Base-by-base conservation (phyloP, 2,329 filamentous ascomycete species). In the Diaporthe citri region DNA sequence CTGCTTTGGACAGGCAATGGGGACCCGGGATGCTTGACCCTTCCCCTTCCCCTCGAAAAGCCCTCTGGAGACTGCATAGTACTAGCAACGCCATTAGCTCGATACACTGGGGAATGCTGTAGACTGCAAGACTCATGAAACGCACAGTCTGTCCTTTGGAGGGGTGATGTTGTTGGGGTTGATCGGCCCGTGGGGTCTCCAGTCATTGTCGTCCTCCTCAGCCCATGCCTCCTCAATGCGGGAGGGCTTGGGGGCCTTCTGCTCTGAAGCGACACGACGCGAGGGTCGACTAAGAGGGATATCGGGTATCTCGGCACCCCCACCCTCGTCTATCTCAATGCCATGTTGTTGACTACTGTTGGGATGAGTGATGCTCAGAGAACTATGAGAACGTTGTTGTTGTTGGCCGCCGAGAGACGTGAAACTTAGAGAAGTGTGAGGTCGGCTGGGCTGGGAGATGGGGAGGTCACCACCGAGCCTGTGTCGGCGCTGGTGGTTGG, bases 271-370 rank as follows among this genome's bases (percentile, higher is more conserved):
- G 31, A 28, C 17, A 28, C 64, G 64, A 28, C 64, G 64, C 48
- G 31, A 36, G 46, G 64, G 64, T 13, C 64, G 46, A 20, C 28
- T 55, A 12, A 69, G 64, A 22, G 64, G 64, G 20, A 69, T 69
- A 52, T 69, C 64, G 3, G 64, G 64, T 52, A 69, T 69, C 46
- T 69, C 64, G 9, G 64, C 64, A 41, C 64, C 64, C 15, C 48
- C 64, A 13, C 17, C 48, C 9, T 69, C 64, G 34, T 69, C 64
- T 12, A 51, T 17, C 8, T 55, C 64, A 13, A 69, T 7, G 6
- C 46, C 34, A 69, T 55, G 48, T 20, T 69, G 62, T 10, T 67
- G 64, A 7, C 46, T 31, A 55, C 12, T 55, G 7, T 20, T 69
- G 48, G 20, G 64, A 41, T 69, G 64, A 55, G 46, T 34, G 31